These are phyloP conservation scores for Salix suchowensis DNA, from an alignment of 345 rosid species.

Conservation along the genomic window DNA sequence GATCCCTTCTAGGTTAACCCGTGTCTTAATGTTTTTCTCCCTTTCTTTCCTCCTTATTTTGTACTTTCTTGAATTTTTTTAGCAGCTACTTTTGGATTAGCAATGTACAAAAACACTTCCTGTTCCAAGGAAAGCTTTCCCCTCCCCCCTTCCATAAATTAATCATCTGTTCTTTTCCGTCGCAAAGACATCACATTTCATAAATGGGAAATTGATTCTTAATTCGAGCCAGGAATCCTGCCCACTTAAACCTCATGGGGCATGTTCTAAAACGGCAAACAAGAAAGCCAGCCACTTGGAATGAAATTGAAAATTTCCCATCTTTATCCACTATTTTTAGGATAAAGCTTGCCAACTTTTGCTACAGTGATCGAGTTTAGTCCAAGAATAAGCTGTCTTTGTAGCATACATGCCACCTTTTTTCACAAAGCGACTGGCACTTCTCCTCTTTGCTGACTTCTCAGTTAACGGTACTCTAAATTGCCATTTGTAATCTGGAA, in stretches of 20 bases:
- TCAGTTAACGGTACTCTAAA: background rate
- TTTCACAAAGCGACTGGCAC: background rate
- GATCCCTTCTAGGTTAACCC: constrained; percentile 31
- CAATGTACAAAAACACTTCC: constrained; percentile 60
- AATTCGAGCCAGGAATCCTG: constrained; percentile 46
- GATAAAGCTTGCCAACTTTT: constrained; percentile 32
- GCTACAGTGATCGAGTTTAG: background rate
- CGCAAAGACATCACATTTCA: constrained; percentile 17
- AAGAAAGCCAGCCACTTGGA: constrained; percentile 28
- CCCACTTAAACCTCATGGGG: constrained; percentile 39
- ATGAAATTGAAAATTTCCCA: background rate
- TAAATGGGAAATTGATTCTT: constrained; percentile 29
- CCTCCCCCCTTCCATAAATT: background rate
- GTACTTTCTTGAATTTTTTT: constrained; percentile 8
- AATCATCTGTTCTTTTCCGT: background rate
- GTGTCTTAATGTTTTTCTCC: constrained; percentile 16
- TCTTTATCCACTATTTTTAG: constrained; percentile 12
- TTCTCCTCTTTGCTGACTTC: background rate
- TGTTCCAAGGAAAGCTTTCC: constrained; percentile 31
- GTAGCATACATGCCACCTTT: background rate
- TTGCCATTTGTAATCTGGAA: background rate
- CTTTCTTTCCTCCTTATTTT: background rate
- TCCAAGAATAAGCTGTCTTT: background rate
- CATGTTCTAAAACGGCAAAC: constrained; percentile 30
- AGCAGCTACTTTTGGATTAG: constrained; percentile 37